These are phyloP conservation scores for Obba rivulosa DNA, from an alignment of 768 basidiomycete genomes.

Conservation along the genomic window DNA sequence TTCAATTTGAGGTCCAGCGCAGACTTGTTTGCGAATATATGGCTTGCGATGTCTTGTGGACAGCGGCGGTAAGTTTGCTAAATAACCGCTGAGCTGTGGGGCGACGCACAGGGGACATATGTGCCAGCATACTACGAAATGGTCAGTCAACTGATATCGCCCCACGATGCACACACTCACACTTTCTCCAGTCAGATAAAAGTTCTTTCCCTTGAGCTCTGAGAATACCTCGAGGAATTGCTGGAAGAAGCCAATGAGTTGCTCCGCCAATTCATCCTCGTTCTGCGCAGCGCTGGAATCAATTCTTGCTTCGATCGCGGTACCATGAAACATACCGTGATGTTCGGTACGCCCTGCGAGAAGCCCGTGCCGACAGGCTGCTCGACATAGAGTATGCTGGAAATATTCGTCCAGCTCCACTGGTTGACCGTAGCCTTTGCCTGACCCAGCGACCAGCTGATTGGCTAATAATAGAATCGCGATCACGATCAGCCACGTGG, in stretches of 20 bases:
- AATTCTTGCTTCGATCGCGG: too few species aligned
- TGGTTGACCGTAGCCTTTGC: slow-evolving; percentile 61
- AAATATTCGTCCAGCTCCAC: slow-evolving; percentile 76
- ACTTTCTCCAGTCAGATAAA: slow-evolving; percentile 71
- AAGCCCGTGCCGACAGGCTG: slow-evolving; percentile 80
- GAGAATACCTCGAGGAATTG: slow-evolving; percentile 74
- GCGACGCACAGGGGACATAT: slow-evolving; percentile 52
- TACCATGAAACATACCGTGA: slow-evolving; percentile 24
- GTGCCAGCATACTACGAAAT: slow-evolving; percentile 60
- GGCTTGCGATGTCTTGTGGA: slow-evolving; percentile 71
- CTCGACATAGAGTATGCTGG: slow-evolving; percentile 69
- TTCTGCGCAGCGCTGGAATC: slow-evolving; percentile 27
- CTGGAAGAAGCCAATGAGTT: slow-evolving; percentile 56
- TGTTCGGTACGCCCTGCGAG: slow-evolving; percentile 63
- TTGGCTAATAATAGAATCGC: slow-evolving; percentile 39
- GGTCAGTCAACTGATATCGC: not conserved
- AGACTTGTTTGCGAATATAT: slow-evolving; percentile 55
- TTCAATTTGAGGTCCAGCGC: slow-evolving; percentile 52
- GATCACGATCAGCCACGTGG: not conserved
- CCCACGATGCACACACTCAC: slow-evolving; percentile 34
- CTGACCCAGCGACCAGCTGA: slow-evolving; percentile 60
- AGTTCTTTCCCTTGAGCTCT: slow-evolving; percentile 67
- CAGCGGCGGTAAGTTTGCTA: not conserved
- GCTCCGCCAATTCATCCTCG: slow-evolving; percentile 52
- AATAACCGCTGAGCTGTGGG: not conserved